Conservation (phyloP, 139 green algal genomes). For the Haematococcus lacustris region DNA sequence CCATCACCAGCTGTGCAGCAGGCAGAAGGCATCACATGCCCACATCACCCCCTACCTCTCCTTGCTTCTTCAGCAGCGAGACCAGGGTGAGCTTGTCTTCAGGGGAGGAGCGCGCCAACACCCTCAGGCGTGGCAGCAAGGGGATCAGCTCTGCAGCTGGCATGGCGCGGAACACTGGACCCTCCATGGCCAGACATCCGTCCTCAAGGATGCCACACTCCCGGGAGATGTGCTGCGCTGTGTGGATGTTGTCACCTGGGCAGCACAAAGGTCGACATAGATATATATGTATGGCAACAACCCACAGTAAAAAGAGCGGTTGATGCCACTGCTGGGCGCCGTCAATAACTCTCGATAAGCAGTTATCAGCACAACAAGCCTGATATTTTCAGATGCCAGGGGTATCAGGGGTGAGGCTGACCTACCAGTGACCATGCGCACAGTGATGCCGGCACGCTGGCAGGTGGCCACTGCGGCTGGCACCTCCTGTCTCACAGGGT, state of each 20-base stretch:
- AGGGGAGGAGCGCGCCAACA: conserved; percentile 90
- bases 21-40: no score
- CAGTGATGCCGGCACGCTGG: conserved; percentile 71
- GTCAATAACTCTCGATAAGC: no score
- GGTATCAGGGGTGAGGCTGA: no score
- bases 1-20: no score
- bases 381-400: no score
- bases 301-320: no score
- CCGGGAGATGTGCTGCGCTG: conserved; percentile 88
- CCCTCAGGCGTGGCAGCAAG: conserved; percentile 75
- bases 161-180: conserved; percentile 75
- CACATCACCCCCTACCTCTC: no score
- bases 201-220: conserved; percentile 91
- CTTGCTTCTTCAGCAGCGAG: conserved; percentile 74
- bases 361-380: no score
- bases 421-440: conserved; percentile 97
- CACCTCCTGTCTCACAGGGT: conserved; percentile 70
- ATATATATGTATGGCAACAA: no score
- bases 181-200: conserved; percentile 71
- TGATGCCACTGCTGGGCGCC: no score
- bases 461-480: conserved; percentile 66
- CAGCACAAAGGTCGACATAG: background rate
- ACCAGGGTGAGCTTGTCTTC: conserved; percentile 94
- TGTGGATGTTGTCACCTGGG: conserved; percentile 97
- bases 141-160: conserved; percentile 34